Conservation (phyloP, 768 basidiomycete species). For the Tricholomella constricta region DNA sequence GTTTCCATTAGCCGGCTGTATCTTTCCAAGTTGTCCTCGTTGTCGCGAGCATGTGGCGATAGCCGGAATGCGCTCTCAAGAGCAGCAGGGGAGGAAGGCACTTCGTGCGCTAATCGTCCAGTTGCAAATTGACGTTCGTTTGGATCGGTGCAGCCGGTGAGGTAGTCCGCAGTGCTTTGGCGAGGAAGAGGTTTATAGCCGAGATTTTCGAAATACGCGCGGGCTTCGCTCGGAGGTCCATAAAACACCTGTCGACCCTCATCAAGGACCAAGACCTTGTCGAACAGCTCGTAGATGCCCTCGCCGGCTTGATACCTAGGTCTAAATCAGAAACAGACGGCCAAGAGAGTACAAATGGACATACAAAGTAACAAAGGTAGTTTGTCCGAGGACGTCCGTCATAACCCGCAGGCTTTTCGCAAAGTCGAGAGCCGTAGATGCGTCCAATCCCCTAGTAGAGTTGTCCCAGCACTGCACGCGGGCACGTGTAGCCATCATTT, state of each 20-base stretch:
- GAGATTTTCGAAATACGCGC: constrained; percentile 73
- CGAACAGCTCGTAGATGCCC: constrained; percentile 75
- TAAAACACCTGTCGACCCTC: constrained; percentile 82
- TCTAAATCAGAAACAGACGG: neutral
- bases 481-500: constrained; percentile 84
- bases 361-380: constrained; percentile 77
- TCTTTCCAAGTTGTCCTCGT: constrained; percentile 51
- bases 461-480: constrained; percentile 85
- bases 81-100: constrained; percentile 66
- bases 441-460: constrained; percentile 79
- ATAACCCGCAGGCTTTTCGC: constrained; percentile 75
- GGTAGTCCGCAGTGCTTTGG: constrained; percentile 85
- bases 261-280: constrained; percentile 85
- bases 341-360: constrained; percentile 20
- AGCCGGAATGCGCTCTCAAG: constrained; percentile 64
- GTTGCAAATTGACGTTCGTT: constrained; percentile 82
- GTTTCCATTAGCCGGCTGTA: constrained; percentile 59
- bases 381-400: constrained; percentile 81
- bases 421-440: constrained; percentile 88
- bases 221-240: constrained; percentile 72
- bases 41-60: constrained; percentile 46
- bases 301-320: constrained; percentile 79
- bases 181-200: constrained; percentile 77
- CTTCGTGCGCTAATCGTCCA: constrained; percentile 57
- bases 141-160: constrained; percentile 81